Base-by-base conservation (phyloP, 129 eudicot species). In the Tagetes patula region DNA sequence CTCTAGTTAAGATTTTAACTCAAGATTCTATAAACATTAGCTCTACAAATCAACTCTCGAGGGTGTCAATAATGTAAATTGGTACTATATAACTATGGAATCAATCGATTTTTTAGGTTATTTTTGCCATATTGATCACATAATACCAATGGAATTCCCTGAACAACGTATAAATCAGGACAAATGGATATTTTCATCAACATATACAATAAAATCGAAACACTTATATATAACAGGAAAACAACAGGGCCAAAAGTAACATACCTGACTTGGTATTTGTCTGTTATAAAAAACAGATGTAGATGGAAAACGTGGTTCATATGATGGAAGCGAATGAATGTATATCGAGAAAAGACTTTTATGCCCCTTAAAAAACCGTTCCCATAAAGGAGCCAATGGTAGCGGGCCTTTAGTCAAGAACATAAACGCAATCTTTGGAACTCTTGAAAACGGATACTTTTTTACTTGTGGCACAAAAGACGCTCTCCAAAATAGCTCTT, bases 331-430 rank as follows among this genome's bases (percentile, higher is more conserved):
- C 0, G 97, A 77, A 85, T 94, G 98, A 63, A 87, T 52, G 75
- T 94, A 90, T 56, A 94, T 84, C 2, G 98, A 81, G 75, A 82
- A 94, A 55, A 60, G 79, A 53, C 82, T 85, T 43, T 80, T 77
- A 39, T 90, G 87, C 54, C 98, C 98, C 70, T 82, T 86, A 58
- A 94, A 90, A 55, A 90, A 94, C 82, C 97, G 91, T 84, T 88
- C 97, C 98, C 98, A 94, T 14, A 94, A 84, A 38, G 93, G 97
- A 46, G 98, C 91, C 77, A 94, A 79, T 0, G 96, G 97, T 77
- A 94, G 73, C 42, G 98, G 98, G 13, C 98, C 98, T 84, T 90
- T 94, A 3, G 98, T 88, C 89, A 94, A 94, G 89, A 94, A 94
- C 98, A 94, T 90, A 79, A 94, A 94, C 0, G 98, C 98, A 78